Conservation (phyloP, 306 rosid genomes). For the Quercus rubra region DNA sequence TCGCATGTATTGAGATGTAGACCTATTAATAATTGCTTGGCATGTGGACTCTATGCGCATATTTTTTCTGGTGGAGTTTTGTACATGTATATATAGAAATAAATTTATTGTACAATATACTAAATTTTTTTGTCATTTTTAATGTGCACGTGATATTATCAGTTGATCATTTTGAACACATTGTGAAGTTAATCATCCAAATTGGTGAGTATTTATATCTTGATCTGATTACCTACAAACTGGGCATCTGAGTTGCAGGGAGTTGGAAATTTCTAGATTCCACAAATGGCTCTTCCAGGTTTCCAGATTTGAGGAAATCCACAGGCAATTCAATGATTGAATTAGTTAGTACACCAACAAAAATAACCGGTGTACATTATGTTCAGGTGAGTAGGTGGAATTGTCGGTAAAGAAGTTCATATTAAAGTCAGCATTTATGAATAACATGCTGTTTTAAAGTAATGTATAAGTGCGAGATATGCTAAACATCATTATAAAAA, state of each 20-base stretch:
- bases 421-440: constrained; percentile 18
- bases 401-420: neutral
- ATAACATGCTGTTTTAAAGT: neutral
- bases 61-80: neutral
- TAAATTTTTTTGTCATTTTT: neutral
- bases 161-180: neutral
- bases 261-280: constrained; percentile 79
- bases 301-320: constrained; percentile 80
- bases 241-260: constrained; percentile 60
- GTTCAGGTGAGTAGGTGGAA: constrained; percentile 75
- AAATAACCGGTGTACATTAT: constrained; percentile 93
- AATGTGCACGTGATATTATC: neutral
- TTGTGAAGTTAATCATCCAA: neutral
- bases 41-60: neutral
- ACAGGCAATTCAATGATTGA: constrained; percentile 81
- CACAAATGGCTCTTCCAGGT: constrained; percentile 69
- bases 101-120: neutral
- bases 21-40: neutral
- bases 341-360: constrained; percentile 85
- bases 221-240: constrained; percentile 12
- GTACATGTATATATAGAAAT: neutral
- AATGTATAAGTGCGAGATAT: neutral
- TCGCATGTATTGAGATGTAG: neutral
- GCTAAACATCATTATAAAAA: neutral
- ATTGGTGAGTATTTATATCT: neutral